Evolutionary conservation across 2,329 filamentous ascomycete genomes (phyloP).

Genomic region (Penicillium sp.): DNA sequence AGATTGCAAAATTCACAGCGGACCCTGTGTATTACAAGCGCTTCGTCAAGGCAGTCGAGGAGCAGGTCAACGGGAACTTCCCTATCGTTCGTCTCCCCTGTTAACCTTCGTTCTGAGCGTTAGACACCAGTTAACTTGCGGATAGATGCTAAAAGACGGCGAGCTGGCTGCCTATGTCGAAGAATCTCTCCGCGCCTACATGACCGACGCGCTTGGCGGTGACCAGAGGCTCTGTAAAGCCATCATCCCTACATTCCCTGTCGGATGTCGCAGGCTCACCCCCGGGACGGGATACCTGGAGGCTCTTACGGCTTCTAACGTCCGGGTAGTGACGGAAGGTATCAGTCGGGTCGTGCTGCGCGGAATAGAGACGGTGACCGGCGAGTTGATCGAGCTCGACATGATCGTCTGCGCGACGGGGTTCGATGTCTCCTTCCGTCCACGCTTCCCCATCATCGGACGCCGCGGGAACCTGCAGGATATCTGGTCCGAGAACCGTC

Average conservation of each 20-base stretch:
- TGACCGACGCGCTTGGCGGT: no score
- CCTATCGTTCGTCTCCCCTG: no score
- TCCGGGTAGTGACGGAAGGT: not conserved
- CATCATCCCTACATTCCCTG: not conserved
- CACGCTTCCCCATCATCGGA: slow-evolving; percentile 3
- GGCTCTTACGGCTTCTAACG: not conserved
- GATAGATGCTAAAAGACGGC: no score
- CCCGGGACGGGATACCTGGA: slow-evolving; percentile 1
- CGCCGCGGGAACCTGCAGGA: not conserved
- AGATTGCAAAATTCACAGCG: not conserved
- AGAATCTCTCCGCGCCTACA: no score
- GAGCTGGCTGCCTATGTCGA: no score
- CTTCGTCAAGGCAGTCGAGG: no score
- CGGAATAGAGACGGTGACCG: slow-evolving; percentile 6
- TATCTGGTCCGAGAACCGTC: not conserved
- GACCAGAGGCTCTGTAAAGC: not conserved
- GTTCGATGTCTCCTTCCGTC: slow-evolving; percentile 8
- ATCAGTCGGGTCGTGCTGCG: not conserved
- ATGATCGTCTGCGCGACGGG: slow-evolving; percentile 6
- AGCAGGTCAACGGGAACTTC: no score
- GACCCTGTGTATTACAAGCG: no score
- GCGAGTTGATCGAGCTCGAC: not conserved
- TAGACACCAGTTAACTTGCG: no score
- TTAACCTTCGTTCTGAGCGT: no score
- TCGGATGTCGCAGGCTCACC: slow-evolving; percentile 1